Evolutionary conservation across 2,329 filamentous ascomycete species (phyloP), one percentile per base, ranked within the genome.

Genomic region (Aspergillus viridinutans): DNA sequence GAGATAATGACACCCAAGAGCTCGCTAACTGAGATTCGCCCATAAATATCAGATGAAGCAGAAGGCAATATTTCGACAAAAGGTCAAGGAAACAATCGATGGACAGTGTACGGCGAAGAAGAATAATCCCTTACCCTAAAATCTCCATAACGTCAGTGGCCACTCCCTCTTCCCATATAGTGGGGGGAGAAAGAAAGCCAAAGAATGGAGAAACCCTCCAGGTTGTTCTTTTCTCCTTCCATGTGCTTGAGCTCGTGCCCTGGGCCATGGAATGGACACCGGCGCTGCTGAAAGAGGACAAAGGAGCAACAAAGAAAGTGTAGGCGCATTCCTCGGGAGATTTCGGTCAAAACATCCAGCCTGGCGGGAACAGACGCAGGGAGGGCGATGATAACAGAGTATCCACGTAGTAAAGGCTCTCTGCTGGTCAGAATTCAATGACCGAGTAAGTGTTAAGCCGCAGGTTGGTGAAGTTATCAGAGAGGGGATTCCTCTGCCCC

Each of bases 301-400:
- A 32, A 38, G 14, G 45, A 54, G 59, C 57, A 50, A 60, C 59
- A 59, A 58, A 61, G 56, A 58, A 53, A 55, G 47, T 28, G 50
- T 53, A 57, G 35, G 52, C 43, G 25, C 64, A 67, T 67, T 67
- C 64, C 58, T 58, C 55, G 63, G 51, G 23, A 47, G 60, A 59
- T 59, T 59, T 48, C 55, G 51, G 12, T 25, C 48, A 45, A 42
- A 23, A 50, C n/a, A 28, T 3, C 21, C 10, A 23, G 21, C 3
- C 43, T 47, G 21, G 23, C 43, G 25, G 20, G 32, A 14, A 26
- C 20, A 26, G 21, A 14, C 10, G 8, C 40, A 4, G 8, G 8
- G 5, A 42, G 14, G 5, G 20, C 8, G 8, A 43, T 43, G 40
- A 21, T 43, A 26, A 47, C 4, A 17, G 12, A 25, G 6, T 25